Percentiles rank a stretch among this genome's conserved stretches.
These are phyloP conservation scores for Hyaloscypha finlandica DNA, from an alignment of 495 filamentous ascomycete genomes.

Conservation along the genomic window DNA sequence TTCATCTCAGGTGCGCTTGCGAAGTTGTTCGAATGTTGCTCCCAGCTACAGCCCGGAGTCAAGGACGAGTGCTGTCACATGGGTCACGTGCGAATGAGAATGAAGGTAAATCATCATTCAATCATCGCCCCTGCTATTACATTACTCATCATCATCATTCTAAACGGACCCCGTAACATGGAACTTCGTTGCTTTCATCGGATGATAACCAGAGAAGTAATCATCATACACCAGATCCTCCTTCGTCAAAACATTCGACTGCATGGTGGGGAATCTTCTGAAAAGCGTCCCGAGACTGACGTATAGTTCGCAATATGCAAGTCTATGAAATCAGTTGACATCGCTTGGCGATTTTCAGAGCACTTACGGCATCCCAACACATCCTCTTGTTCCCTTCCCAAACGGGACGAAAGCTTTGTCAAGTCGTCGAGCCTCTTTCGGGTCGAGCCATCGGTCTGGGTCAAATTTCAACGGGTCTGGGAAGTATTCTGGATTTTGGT, in stretches of 20 bases:
- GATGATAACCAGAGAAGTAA: slow-evolving; percentile 11
- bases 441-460: slow-evolving; percentile 42
- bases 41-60: no score
- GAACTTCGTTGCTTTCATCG: slow-evolving; percentile 15
- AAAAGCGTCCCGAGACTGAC: slow-evolving; percentile 37
- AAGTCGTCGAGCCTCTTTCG: slow-evolving; percentile 7
- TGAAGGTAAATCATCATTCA: no score
- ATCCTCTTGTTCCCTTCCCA: slow-evolving; percentile 10
- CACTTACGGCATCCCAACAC: slow-evolving; percentile 22
- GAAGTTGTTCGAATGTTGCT: no score
- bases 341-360: neutral
- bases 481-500: slow-evolving; percentile 36
- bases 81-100: no score
- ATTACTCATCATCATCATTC: no score
- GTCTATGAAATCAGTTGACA: slow-evolving; percentile 21
- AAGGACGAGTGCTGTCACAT: no score
- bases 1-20: no score
- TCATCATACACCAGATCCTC: slow-evolving; percentile 21
- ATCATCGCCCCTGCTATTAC: no score
- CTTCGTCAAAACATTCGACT: slow-evolving; percentile 9
- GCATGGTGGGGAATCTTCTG: slow-evolving; percentile 34
- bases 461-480: slow-evolving; percentile 43
- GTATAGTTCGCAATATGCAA: slow-evolving; percentile 41
- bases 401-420: slow-evolving; percentile 25
- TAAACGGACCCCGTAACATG: slow-evolving; percentile 3